Evolutionary conservation across 495 filamentous ascomycete genomes (phyloP).

Genomic region (Penicillium ucsense): DNA sequence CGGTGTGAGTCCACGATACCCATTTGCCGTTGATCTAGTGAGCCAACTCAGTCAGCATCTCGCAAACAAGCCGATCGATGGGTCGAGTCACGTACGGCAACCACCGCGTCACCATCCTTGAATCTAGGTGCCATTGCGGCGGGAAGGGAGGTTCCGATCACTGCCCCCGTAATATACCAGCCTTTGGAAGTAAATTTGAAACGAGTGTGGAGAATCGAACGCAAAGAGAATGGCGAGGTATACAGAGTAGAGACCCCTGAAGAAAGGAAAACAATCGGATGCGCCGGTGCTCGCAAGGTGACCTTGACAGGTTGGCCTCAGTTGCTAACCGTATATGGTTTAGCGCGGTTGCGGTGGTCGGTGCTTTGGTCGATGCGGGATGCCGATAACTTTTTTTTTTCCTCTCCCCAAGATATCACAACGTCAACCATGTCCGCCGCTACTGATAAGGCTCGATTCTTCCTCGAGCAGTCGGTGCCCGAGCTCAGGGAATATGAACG

Average conservation of each 20-base stretch:
- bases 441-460: constrained; percentile 91
- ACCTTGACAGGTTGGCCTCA: constrained; percentile 2
- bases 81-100: constrained; percentile 44
- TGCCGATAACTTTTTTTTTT: constrained; percentile 33
- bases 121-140: constrained; percentile 67
- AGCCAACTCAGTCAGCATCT: constrained; percentile 5
- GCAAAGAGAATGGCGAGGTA: constrained; percentile 11
- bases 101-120: constrained; percentile 81
- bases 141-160: constrained; percentile 12
- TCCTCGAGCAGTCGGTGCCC: constrained; percentile 80
- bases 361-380: constrained; percentile 26
- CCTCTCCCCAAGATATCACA: constrained; percentile 3
- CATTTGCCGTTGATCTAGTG: constrained; percentile 75
- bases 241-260: constrained; percentile 27
- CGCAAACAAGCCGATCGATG: constrained; percentile 7
- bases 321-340: constrained; percentile 13
- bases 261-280: constrained; percentile 20
- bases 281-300: constrained; percentile 14
- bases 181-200: constrained; percentile 17
- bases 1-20: constrained; percentile 83
- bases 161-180: constrained; percentile 13
- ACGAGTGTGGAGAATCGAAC: constrained; percentile 28
- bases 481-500: constrained; percentile 82
- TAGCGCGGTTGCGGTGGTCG: constrained; percentile 8
- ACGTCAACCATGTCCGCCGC: constrained; percentile 58